Evolutionary conservation across 768 basidiomycete species (phyloP), one percentile per base, ranked within the genome.

Genomic region (Fibroporia radiculosa): DNA sequence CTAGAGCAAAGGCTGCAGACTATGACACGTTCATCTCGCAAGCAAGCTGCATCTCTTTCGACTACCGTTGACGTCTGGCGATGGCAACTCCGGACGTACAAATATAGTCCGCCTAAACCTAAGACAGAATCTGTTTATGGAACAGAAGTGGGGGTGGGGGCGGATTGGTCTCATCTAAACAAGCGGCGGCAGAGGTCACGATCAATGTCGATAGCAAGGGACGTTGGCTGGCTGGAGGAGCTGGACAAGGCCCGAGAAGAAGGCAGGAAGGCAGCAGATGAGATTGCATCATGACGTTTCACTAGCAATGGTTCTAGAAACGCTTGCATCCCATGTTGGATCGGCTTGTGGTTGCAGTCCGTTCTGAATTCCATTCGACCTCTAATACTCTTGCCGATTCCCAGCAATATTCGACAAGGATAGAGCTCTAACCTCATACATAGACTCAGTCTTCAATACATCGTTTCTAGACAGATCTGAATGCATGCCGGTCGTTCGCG

Each of bases 151-250:
- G 77, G 72, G 4, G 64, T 69, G 4, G 71, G 68, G 4, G 67
- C 66, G 38, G 79, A 84, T 51, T 69, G 68, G 57, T 65, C 69
- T 6, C 79, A 83, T 57, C 60, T 84, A 45, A 84, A 71, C 60
- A 73, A 65, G 52, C 66, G 78, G 44, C 62, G 80, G 50, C 70
- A 68, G 48, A 60, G 68, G 13, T 68, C 72, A 19, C 59, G 82
- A 45, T 57, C 62, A 37, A 62, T 49, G 44, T 76, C 74, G 56
- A 67, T 82, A 3, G 54, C 60, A 46, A 59, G 59, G 39, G 73
- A 76, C 29, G 56, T 75, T 16, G 52, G 48, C 47, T 64, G 61
- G 62, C 52, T 73, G 64, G 58, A 59, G 43, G 62, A 60, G 32
- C 45, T 70, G 28, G 57, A 67, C 40, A 49, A 48, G 6, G 58